Evolutionary conservation across 768 basidiomycete species (phyloP), one percentile per base, ranked within the genome.

Genomic region (Artomyces pyxidatus): DNA sequence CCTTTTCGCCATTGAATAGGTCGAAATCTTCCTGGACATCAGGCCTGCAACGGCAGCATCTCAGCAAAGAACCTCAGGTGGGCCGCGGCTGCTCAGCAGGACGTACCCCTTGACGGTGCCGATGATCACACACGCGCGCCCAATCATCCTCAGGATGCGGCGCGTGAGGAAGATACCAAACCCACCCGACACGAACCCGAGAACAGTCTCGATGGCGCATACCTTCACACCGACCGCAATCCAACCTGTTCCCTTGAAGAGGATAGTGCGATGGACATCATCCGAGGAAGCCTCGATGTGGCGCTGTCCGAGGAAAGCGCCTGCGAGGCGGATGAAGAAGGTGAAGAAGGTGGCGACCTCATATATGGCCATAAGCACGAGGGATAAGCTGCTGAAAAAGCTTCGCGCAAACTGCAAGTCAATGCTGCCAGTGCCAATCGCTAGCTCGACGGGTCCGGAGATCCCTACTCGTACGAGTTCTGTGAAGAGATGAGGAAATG

Each of bases 51-150:
- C 4, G 11, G 21, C 12, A 23, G 1, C 4, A 22, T 19, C 40
- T 10, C 10, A 10, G 42, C 28, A 3, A 37, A 8, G 28, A 53
- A 16, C 46, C 30, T 23, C 10, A 32, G 11, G 7, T 3, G 22
- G 10, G 11, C 11, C 4, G 38, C 27, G 16, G 41, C 1, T 6
- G 8, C 16, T 37, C 10, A 16, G 25, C 21, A n/a, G 16, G n/a
- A 64, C 79, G 48, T 52, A 87, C 87, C 87, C 86, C 67, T 81
- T 81, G 25, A 79, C 64, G 19, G 81, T 54, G 16, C 87, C 88
- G 47, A 83, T 72, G 50, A 77, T 73, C 17, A 89, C 59, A 54
- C 66, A 72, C 0, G 70, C 73, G 40, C 85, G 71, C 3, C 72
- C 70, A 10, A 81, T 32, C 45, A 83, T 63, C 38, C 83, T 71